Evolutionary conservation across 2,329 filamentous ascomycete species (phyloP), one percentile per base, ranked within the genome.

Genomic region (Colletotrichum kahawae): DNA sequence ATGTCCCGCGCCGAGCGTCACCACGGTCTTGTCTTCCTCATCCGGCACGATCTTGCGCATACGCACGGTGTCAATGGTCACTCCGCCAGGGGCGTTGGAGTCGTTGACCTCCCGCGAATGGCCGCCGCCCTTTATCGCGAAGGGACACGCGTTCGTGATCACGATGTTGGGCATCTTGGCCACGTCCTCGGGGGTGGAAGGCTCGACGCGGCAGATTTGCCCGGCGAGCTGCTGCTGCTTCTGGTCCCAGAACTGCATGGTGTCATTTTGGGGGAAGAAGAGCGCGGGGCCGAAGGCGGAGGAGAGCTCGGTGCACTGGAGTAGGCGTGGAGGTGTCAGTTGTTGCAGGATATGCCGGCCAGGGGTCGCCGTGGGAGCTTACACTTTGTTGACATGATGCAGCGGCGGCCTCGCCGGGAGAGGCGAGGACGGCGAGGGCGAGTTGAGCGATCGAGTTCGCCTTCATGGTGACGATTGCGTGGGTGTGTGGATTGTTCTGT

Each of bases 291-390:
- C 43, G n/a, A 48, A 48, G 1, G n/a, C 6, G 0, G 43, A n/a
- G n/a, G 18, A 48, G 43, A 48, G 43, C 43, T 48, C 43, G 43
- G n/a, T 0, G 10, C 43, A 48, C 43, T 48, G 43, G 9, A 3
- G 1, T 2, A 2, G 18, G 38, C 16, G 36, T n/a, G n/a, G 10
- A 21, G 9, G 43, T n/a, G 10, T 48, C 2, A 48, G 43, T 21
- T 21, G 8, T 48, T 2, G 43, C 0, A 1, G 1, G 43, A 48
- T 21, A 0, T 7, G 18, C 0, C 10, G n/a, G 21, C 7, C 18
- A 48, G 5, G 43, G 5, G 43, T 27, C 24, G 24, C 4, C 24
- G 24, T 27, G n/a, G 3, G n/a, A 48, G 38, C 10, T 21, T 48
- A 48, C 43, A 10, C 43, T 48, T 48, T 48, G 43, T 21, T 48